Conservation (phyloP, 306 rosid species). For the Oxytropis ochrocephala region DNA sequence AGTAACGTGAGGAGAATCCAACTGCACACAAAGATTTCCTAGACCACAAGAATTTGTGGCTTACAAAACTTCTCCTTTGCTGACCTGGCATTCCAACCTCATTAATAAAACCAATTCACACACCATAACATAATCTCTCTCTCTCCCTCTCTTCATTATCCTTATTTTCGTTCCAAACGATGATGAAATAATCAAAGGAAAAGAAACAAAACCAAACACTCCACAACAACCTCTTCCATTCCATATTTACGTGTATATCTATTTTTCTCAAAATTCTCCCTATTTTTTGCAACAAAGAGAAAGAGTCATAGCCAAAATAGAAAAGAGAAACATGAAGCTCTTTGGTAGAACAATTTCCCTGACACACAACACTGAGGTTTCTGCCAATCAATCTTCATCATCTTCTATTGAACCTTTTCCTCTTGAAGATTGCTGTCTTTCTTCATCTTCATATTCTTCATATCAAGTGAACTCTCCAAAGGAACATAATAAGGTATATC, state of each 20-base stretch:
- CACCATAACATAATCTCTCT: not conserved
- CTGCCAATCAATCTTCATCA: constrained; percentile 10
- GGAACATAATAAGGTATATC: constrained; percentile 40
- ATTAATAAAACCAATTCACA: constrained; percentile 25
- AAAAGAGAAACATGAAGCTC: constrained; percentile 39
- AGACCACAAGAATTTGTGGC: constrained; percentile 89
- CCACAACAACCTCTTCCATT: not conserved
- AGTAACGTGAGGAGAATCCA: constrained; percentile 63
- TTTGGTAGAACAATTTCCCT: constrained; percentile 72
- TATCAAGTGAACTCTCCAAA: constrained; percentile 20
- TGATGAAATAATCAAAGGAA: too few species aligned
- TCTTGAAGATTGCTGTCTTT: constrained; percentile 1
- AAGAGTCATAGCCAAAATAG: constrained; percentile 5
- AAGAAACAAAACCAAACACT: too few species aligned
- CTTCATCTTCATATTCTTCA: constrained; percentile 33
- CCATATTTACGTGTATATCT: not conserved
- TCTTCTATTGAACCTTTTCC: not conserved
- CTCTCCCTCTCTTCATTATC: not conserved
- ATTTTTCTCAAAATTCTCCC: not conserved
- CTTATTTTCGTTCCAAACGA: not conserved
- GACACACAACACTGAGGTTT: constrained; percentile 21
- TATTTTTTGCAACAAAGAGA: not conserved
- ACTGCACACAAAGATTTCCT: constrained; percentile 55
- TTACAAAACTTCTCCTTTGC: constrained; percentile 41
- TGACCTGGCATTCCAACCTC: constrained; percentile 49